A percentile compares a stretch with the other conserved stretches of the same genome.
phyloP scores from a whole-genome alignment of 2,329 filamentous ascomycete genomes.

The Coleophoma crateriformis region DNA sequence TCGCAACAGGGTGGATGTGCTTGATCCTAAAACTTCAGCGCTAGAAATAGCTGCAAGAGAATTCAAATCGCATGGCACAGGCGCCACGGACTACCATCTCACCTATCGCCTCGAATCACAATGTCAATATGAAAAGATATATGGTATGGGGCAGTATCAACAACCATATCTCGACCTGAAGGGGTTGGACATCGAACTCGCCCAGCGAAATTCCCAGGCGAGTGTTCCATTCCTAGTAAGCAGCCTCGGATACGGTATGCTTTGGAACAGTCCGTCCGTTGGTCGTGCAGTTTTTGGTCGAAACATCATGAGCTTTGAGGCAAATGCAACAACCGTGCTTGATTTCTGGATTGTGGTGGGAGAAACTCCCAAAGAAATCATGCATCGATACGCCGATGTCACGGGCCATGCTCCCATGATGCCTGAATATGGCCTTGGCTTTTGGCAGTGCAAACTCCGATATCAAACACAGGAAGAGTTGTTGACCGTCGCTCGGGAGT shows the following conservation, averaged over 20 bases:
- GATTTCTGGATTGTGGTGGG: conserved; percentile 60
- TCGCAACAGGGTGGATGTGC: conserved; percentile 41
- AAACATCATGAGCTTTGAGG: conserved; percentile 54
- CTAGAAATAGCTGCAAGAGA: conserved; percentile 52
- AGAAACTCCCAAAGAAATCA: conserved; percentile 46
- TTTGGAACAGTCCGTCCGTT: conserved; percentile 60
- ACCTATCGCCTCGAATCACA: conserved; percentile 52
- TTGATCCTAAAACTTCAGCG: conserved; percentile 53
- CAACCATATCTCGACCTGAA: conserved; percentile 56
- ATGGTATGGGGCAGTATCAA: conserved; percentile 63
- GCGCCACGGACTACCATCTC: conserved; percentile 47
- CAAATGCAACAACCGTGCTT: conserved; percentile 46
- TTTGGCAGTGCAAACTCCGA: conserved; percentile 61
- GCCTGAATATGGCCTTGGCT: conserved; percentile 61
- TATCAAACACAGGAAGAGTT: conserved; percentile 61
- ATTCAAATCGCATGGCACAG: conserved; percentile 42
- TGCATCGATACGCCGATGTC: conserved; percentile 45
- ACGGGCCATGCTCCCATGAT: conserved; percentile 58
- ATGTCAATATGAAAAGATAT: conserved; percentile 49
- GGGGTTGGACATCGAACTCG: conserved; percentile 53
- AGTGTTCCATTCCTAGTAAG: conserved; percentile 56
- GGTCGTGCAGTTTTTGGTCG: conserved; percentile 55
- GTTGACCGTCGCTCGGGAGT: conserved; percentile 51
- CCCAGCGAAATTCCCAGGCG: conserved; percentile 60
- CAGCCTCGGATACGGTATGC: conserved; percentile 51